Evolutionary conservation across 176 grass and related monocot species (phyloP), one percentile per base, ranked within the genome.

Genomic region (Oryza meridionalis): DNA sequence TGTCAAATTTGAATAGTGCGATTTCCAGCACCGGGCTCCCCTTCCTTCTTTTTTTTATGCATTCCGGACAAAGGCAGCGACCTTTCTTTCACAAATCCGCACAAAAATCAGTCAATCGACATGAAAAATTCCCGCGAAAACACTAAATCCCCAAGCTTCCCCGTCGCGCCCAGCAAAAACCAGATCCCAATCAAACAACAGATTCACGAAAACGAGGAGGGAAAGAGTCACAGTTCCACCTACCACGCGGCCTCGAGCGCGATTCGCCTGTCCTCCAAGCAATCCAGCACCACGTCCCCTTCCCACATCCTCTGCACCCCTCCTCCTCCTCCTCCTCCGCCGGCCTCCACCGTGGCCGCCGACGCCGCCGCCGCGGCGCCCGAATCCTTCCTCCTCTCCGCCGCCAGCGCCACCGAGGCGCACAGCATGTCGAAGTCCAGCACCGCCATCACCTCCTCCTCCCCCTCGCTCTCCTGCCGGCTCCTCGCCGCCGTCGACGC

Each of bases 261-360:
- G 81, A 99, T 94, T 62, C 89, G 88, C 13, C 88, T 86, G 84
- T 99, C 91, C 51, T 94, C 93, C n/a, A 99, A 77, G 84, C 92
- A 99, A 94, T 96, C 93, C 53, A 89, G 78, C 58, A 96, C 88
- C 26, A 98, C 85, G 62, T 90, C 93, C 8, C 96, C 96, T 77
- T 99, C 96, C 96, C 96, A 99, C 96, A 99, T 99, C 87, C 96
- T 73, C 89, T 96, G 96, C 83, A 96, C 91, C 17, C 88, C 87
- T 12, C 86, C 88, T 0, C 84, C 83, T 1, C 35, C 83, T 1
- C 35, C 85, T 11, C 77, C 62, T 1, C 71, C 90, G 0, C 46
- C 83, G 0, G 59, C 31, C 1, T 67, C 86, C 33, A 19, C 80
- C 32, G 32, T 43, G 77, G 1, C 83, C 55, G 29, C 53, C 78